phyloP scores from a whole-genome alignment of 2,329 filamentous ascomycete species.

The Paradendryphiella salina region DNA sequence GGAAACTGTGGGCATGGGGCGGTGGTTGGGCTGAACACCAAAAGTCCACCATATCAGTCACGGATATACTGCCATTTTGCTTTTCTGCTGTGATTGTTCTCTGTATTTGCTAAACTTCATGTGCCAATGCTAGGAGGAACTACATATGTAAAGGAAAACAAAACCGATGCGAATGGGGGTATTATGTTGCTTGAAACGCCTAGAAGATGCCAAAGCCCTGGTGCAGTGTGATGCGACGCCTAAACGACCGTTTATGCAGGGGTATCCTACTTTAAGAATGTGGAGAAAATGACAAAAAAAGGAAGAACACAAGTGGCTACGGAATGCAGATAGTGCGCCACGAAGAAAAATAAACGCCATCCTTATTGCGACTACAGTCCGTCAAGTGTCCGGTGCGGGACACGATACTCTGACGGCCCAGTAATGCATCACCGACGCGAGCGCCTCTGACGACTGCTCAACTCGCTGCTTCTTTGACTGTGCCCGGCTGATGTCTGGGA shows the following conservation, averaged over 20 bases:
- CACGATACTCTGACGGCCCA: neutral
- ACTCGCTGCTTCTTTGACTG: conserved; percentile 15
- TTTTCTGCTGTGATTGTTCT: too few relatives aligned
- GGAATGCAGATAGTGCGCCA: neutral
- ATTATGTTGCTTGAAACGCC: neutral
- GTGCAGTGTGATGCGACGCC: conserved; percentile 7
- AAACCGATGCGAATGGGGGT: neutral
- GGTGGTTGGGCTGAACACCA: too few relatives aligned
- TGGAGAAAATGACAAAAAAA: neutral
- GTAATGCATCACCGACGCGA: conserved; percentile 26
- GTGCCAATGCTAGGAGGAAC: too few relatives aligned
- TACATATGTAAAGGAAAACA: neutral
- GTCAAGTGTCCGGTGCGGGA: neutral
- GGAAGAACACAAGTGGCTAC: neutral
- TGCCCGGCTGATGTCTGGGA: conserved; percentile 37
- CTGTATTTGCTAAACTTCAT: too few relatives aligned
- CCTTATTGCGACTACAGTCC: neutral
- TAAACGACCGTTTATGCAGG: conserved; percentile 4
- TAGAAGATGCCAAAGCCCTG: neutral
- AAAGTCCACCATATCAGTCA: too few relatives aligned
- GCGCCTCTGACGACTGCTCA: conserved; percentile 31
- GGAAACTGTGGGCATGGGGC: too few relatives aligned
- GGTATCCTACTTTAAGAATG: conserved; percentile 6
- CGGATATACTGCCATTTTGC: too few relatives aligned
- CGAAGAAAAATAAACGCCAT: neutral